phyloP scores from a whole-genome alignment of 352 stramenopile genomes.

The Globisporangium abappressorium region DNA sequence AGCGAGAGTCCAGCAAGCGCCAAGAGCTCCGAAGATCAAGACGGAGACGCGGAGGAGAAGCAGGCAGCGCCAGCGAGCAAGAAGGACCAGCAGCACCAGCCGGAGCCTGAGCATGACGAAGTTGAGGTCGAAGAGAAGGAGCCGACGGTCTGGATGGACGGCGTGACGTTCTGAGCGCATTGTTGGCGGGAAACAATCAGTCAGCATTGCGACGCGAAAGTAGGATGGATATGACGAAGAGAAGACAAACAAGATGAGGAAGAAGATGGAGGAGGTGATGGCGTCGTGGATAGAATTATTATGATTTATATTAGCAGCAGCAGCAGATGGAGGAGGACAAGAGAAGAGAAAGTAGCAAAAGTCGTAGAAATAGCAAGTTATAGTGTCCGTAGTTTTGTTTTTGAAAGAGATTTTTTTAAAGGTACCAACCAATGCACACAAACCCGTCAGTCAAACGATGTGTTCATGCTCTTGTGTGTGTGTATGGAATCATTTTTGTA shows the following conservation, averaged over 20 bases:
- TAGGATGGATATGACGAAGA: neutral
- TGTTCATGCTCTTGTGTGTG: neutral
- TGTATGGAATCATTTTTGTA: too few species aligned
- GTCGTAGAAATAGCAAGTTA: conserved; percentile 1
- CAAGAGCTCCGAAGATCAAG: neutral
- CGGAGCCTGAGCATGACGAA: neutral
- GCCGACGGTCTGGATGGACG: conserved; percentile 17
- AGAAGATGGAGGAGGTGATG: neutral
- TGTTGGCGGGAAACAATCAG: neutral
- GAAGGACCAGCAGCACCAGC: neutral
- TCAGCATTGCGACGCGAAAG: neutral
- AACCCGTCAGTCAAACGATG: neutral
- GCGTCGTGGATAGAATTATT: conserved; percentile 8
- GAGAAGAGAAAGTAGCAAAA: conserved; percentile 3
- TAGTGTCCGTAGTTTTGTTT: neutral
- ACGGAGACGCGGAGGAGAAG: neutral
- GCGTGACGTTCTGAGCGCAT: conserved; percentile 11
- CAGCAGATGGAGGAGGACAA: neutral
- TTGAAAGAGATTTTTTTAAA: neutral
- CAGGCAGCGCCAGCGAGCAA: neutral
- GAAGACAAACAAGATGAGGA: neutral
- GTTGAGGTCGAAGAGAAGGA: conserved; percentile 6
- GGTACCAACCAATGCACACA: neutral
- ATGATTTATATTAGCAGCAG: conserved; percentile 11
- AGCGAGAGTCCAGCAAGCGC: neutral